These are phyloP conservation scores for Pelargonium nanum DNA, from an alignment of 345 rosid genomes.

Conservation along the genomic window DNA sequence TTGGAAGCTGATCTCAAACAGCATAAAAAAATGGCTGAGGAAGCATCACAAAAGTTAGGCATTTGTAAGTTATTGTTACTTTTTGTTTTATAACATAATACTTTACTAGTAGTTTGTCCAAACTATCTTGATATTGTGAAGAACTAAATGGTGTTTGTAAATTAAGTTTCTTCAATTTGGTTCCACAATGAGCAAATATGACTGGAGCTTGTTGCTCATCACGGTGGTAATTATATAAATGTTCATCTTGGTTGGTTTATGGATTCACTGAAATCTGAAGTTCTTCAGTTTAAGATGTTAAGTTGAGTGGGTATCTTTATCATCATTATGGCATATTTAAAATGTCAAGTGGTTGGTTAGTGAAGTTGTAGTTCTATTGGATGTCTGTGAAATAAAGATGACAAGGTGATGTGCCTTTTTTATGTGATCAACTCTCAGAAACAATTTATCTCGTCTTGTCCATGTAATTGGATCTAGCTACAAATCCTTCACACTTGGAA, in stretches of 20 bases:
- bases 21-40: conserved; percentile 52
- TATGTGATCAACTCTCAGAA: too few relatives aligned
- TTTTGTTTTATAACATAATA: not conserved
- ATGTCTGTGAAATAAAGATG: not conserved
- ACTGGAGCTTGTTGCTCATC: too few relatives aligned
- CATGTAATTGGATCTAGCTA: too few relatives aligned
- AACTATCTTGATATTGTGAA: not conserved
- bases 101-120: not conserved
- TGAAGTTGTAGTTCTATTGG: too few relatives aligned
- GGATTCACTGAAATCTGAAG: too few relatives aligned
- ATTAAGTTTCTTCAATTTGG: not conserved
- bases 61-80: conserved; percentile 34
- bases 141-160: not conserved
- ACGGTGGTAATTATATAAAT: too few relatives aligned
- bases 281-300: too few relatives aligned
- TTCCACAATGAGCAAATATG: not conserved
- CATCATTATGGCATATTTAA: not conserved
- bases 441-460: too few relatives aligned
- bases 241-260: too few relatives aligned
- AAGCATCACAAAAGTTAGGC: conserved; percentile 42
- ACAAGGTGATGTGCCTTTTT: too few relatives aligned
- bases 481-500: too few relatives aligned
- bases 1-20: conserved; percentile 58
- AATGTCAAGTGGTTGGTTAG: not conserved
- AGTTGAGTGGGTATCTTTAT: too few relatives aligned